Evolutionary conservation across 345 rosid genomes (phyloP).

Genomic region (Sisymbrium altissimum): DNA sequence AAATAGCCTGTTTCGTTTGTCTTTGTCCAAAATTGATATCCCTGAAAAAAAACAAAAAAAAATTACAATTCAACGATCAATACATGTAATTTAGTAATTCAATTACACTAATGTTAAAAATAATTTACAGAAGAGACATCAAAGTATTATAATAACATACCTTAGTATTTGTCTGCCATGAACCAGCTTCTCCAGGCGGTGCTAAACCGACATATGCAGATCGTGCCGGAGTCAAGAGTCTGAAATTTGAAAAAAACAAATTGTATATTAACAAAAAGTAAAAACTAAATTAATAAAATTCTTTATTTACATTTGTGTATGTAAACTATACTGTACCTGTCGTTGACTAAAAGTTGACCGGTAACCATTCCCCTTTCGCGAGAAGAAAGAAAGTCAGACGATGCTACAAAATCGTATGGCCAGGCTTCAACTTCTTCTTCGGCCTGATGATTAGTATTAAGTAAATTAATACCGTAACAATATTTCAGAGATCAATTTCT

Average conservation of each 20-base stretch:
- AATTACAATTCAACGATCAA: too few relatives aligned
- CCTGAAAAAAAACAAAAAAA: conserved; percentile 38
- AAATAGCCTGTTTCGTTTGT: conserved; percentile 58
- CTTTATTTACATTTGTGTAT: neutral
- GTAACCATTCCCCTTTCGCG: conserved; percentile 40
- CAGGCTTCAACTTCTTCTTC: conserved; percentile 49
- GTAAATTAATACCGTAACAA: neutral
- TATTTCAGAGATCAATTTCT: too few relatives aligned
- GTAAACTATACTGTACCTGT: conserved; percentile 40
- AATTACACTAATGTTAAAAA: too few relatives aligned
- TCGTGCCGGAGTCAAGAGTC: conserved; percentile 32
- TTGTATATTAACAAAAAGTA: neutral
- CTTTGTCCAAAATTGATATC: conserved; percentile 82
- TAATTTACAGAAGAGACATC: too few relatives aligned
- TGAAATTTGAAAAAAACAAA: too few relatives aligned
- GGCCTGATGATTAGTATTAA: conserved; percentile 37
- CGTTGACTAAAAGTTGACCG: conserved; percentile 43
- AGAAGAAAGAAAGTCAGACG: conserved; percentile 44
- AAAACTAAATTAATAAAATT: neutral
- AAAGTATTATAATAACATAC: conserved; percentile 30
- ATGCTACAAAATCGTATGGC: conserved; percentile 68
- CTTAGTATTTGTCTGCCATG: conserved; percentile 84
- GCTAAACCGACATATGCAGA: conserved; percentile 90
- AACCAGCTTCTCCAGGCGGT: conserved; percentile 65
- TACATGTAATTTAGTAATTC: neutral